phyloP scores from a whole-genome alignment of 768 basidiomycete genomes.

The Fibroporia radiculosa region DNA sequence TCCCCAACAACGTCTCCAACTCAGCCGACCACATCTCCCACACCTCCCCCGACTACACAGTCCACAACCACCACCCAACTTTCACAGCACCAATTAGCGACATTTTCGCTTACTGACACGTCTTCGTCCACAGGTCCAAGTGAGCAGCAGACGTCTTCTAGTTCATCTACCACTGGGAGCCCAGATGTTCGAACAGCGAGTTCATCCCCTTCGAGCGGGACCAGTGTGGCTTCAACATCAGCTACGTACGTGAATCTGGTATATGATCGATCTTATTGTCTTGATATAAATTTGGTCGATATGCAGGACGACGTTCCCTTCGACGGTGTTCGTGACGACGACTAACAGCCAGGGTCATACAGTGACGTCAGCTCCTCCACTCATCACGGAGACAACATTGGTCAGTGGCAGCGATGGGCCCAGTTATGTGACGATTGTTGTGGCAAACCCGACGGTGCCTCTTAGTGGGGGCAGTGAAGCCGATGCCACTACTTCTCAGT shows the following conservation, averaged over 20 bases:
- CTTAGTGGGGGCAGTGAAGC: conserved; percentile 34
- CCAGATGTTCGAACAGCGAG: neutral
- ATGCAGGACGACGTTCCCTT: conserved; percentile 44
- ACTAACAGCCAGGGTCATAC: conserved; percentile 49
- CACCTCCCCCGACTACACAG: conserved; percentile 3
- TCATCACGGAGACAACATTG: conserved; percentile 49
- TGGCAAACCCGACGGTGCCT: conserved; percentile 71
- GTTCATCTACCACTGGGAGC: conserved; percentile 1
- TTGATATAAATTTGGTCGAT: neutral
- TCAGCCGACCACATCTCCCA: conserved; percentile 10
- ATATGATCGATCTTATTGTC: conserved; percentile 6
- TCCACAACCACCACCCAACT: too few relatives aligned
- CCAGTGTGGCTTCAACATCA: too few relatives aligned
- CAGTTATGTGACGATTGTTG: conserved; percentile 53
- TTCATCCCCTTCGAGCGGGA: neutral
- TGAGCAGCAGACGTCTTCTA: too few relatives aligned
- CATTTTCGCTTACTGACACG: too few relatives aligned
- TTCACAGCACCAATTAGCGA: too few relatives aligned
- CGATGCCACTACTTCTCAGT: conserved; percentile 41
- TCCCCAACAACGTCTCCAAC: conserved; percentile 3
- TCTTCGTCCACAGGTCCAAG: too few relatives aligned
- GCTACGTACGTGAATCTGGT: neutral
- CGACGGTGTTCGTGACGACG: conserved; percentile 47
- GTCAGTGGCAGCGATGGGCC: conserved; percentile 49
- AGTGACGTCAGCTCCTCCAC: conserved; percentile 43